These are phyloP conservation scores for Xanthoconium purpureum DNA, from an alignment of 768 basidiomycete species.

Conservation along the genomic window DNA sequence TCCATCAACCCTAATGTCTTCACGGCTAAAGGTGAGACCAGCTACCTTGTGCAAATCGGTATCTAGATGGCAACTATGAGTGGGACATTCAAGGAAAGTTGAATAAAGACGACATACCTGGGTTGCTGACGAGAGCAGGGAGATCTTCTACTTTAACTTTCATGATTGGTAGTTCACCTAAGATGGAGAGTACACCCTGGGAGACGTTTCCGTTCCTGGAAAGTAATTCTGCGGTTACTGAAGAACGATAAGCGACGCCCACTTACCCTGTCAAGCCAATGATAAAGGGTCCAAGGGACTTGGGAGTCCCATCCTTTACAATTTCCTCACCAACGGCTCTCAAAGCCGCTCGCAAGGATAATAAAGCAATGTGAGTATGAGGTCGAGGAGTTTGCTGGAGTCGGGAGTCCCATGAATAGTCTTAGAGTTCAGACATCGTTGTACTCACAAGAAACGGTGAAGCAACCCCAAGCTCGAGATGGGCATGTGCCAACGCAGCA, in stretches of 20 bases:
- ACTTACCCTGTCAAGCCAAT: conserved; percentile 80
- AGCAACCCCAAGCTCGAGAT: conserved; percentile 74
- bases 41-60: conserved; percentile 57
- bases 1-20: background rate
- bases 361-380: conserved; percentile 63
- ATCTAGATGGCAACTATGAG: conserved; percentile 33
- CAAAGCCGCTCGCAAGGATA: conserved; percentile 50
- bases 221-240: background rate
- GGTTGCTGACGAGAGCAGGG: conserved; percentile 48
- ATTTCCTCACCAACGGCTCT: conserved; percentile 58
- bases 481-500: conserved; percentile 70
- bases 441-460: conserved; percentile 75
- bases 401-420: background rate
- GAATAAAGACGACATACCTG: conserved; percentile 37
- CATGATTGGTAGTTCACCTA: conserved; percentile 66
- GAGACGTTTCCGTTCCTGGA: conserved; percentile 78
- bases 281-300: conserved; percentile 70
- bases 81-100: background rate
- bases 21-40: background rate
- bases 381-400: conserved; percentile 70
- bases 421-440: background rate
- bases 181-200: conserved; percentile 68
- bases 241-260: background rate
- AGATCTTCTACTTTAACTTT: conserved; percentile 57
- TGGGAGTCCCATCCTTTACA: conserved; percentile 52